These are phyloP conservation scores for Hypocreales sp. DNA, from an alignment of 2,329 filamentous ascomycete genomes.

Conservation along the genomic window DNA sequence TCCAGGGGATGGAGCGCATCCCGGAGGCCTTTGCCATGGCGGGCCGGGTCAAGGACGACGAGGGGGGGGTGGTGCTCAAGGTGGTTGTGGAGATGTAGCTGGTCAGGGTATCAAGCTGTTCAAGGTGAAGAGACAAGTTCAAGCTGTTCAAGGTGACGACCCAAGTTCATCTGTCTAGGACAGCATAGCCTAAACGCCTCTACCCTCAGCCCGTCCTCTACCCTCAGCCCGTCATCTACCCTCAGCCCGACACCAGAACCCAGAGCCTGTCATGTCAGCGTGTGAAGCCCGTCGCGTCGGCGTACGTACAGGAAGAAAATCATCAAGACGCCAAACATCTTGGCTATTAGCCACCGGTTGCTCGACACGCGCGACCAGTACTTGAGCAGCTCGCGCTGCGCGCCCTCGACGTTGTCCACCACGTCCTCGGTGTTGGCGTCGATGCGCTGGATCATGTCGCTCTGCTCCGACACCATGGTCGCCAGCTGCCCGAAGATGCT, in stretches of 20 bases:
- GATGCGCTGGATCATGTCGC: constrained; percentile 93
- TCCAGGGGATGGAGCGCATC: constrained; percentile 45
- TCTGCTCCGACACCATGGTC: constrained; percentile 93
- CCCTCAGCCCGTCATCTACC: too few species aligned
- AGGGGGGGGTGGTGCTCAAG: constrained; percentile 59
- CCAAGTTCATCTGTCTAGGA: too few species aligned
- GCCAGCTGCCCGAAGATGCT: constrained; percentile 86
- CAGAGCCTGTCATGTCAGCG: constrained; percentile 23
- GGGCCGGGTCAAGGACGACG: constrained; percentile 51
- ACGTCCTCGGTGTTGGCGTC: constrained; percentile 97
- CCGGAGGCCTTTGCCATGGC: constrained; percentile 61
- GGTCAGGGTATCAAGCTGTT: constrained; percentile 4
- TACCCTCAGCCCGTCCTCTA: too few species aligned
- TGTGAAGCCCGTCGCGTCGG: too few species aligned
- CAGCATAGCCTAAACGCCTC: too few species aligned
- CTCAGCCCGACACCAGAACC: constrained; percentile 23
- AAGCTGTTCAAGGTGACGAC: too few species aligned
- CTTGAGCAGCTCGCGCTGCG: constrained; percentile 86
- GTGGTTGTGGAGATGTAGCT: constrained; percentile 42
- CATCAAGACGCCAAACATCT: constrained; percentile 72
- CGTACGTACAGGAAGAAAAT: constrained; percentile 65
- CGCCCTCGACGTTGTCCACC: constrained; percentile 95
- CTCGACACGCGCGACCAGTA: constrained; percentile 92
- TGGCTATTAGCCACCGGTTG: constrained; percentile 88
- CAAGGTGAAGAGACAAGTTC: neutral